Evolutionary conservation across 2,329 filamentous ascomycete species (phyloP).

Genomic region (Chalaropsis ovoidea): DNA sequence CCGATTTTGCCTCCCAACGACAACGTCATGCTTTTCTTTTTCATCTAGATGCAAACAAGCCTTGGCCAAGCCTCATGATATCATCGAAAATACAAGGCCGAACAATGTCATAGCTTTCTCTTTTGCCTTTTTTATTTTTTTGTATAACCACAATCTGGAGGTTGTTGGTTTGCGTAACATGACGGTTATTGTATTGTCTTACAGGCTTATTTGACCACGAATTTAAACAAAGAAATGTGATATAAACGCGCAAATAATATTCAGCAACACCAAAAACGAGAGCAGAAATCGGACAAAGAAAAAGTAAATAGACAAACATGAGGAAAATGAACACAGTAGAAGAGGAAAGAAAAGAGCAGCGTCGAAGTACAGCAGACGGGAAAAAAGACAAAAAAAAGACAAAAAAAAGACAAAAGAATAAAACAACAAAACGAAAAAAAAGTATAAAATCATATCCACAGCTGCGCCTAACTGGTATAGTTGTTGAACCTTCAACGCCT

Average conservation of each 20-base stretch:
- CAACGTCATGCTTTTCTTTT: too few species aligned
- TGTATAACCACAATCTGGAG: background rate
- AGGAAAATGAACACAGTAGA: conserved; percentile 26
- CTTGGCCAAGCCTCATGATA: background rate
- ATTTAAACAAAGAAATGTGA: background rate
- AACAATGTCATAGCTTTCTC: background rate
- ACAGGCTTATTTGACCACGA: background rate
- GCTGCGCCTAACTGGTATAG: conserved; percentile 31
- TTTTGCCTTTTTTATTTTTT: background rate
- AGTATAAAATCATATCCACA: conserved; percentile 29
- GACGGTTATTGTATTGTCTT: background rate
- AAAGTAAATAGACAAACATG: conserved; percentile 23
- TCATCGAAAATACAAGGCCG: background rate
- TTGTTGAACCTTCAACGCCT: conserved; percentile 32
- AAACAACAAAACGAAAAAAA: conserved; percentile 28
- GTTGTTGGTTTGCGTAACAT: background rate
- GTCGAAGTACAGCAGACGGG: conserved; percentile 20
- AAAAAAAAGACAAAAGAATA: conserved; percentile 25
- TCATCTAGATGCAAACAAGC: too few species aligned
- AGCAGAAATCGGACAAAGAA: background rate
- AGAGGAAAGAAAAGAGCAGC: conserved; percentile 27
- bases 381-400: conserved; percentile 26
- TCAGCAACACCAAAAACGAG: background rate
- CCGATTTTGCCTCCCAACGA: too few species aligned
- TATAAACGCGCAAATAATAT: background rate